Evolutionary conservation across 2,329 filamentous ascomycete species (phyloP).

Genomic region (Hypoxylon sp.): DNA sequence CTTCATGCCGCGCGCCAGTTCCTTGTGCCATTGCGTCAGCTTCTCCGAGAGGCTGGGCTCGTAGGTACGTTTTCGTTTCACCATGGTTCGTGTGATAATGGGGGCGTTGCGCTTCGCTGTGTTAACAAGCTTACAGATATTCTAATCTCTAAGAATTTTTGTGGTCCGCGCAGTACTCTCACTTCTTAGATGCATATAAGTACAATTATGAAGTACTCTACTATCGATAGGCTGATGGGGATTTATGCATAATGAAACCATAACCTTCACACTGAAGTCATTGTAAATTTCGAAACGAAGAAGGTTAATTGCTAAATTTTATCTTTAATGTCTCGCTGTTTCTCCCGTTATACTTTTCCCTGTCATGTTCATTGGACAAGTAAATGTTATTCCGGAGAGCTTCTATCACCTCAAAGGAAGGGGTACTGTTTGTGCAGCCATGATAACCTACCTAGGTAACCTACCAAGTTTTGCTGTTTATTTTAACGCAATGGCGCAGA

Average conservation of each 20-base stretch:
- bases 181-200: conserved; percentile 2
- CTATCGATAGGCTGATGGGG: not conserved
- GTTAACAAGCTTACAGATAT: not conserved
- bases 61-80: conserved; percentile 63
- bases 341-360: not conserved
- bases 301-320: not conserved
- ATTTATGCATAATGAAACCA: not conserved
- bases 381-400: not conserved
- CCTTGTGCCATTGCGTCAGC: conserved; percentile 67
- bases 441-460: no score
- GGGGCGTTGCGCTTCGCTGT: conserved; percentile 4
- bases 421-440: no score
- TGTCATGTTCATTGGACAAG: not conserved
- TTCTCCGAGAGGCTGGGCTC: conserved; percentile 61
- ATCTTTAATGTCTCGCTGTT: not conserved
- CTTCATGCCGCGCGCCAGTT: conserved; percentile 76
- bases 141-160: conserved; percentile 18
- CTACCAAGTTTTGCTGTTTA: no score
- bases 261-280: no score
- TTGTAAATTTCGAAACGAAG: no score
- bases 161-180: conserved; percentile 5
- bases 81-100: conserved; percentile 33
- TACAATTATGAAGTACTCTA: not conserved
- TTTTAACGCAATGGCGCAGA: not conserved
- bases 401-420: not conserved